phyloP scores from a whole-genome alignment of 1,284 basidiomycete species.

The Leccinum pallidistipes region DNA sequence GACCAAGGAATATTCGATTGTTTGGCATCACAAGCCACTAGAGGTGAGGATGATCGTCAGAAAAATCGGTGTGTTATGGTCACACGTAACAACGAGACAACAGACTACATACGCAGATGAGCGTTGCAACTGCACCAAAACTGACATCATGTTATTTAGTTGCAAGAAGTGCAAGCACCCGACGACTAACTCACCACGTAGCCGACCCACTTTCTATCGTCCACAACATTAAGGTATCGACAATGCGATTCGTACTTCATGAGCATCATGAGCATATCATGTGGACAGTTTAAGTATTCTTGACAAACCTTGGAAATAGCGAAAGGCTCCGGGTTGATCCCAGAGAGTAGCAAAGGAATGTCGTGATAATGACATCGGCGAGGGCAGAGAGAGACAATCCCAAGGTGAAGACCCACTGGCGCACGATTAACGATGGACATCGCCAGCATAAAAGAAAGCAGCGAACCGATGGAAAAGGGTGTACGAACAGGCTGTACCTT shows the following conservation, averaged over 20 bases:
- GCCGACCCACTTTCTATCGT: constrained; percentile 50
- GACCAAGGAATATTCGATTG: constrained; percentile 44
- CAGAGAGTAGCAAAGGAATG: constrained; percentile 45
- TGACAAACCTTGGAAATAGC: constrained; percentile 37
- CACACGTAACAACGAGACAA: not conserved
- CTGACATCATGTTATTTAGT: constrained; percentile 24
- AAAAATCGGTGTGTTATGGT: not conserved
- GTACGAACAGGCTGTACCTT: constrained; percentile 15
- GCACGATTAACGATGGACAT: not conserved
- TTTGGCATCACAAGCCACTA: constrained; percentile 45
- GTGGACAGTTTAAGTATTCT: not conserved
- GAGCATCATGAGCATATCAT: not conserved
- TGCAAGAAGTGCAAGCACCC: not conserved
- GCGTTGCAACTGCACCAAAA: constrained; percentile 38
- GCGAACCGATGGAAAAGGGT: constrained; percentile 17
- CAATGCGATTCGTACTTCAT: constrained; percentile 44
- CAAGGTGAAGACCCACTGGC: constrained; percentile 53
- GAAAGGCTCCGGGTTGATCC: constrained; percentile 34
- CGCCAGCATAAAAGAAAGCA: not conserved
- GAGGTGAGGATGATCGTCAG: not conserved
- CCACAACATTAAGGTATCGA: constrained; percentile 49
- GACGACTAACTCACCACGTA: constrained; percentile 38
- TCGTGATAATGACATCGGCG: constrained; percentile 49
- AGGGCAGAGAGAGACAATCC: constrained; percentile 48
- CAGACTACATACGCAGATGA: constrained; percentile 42